Conservation (phyloP, 106 monocot species). For the Xerophyta viscosa region DNA sequence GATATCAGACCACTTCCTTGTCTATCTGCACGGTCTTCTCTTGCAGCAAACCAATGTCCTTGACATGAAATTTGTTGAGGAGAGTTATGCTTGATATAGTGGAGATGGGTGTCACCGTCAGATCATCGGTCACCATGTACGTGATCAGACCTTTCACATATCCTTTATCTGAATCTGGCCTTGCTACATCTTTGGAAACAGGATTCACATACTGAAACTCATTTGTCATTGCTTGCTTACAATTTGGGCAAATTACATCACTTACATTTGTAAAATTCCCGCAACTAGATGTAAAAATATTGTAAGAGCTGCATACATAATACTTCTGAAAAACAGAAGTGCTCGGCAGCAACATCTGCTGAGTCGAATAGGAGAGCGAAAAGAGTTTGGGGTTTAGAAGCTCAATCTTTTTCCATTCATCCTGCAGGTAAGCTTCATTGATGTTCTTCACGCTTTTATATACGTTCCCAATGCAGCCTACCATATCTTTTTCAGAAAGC, state of each 20-base stretch:
- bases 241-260: neutral
- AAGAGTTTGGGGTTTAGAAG: no score
- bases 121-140: slow-evolving; percentile 24
- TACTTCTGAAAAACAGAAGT: no score
- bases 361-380: no score
- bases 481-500: neutral
- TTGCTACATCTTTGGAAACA: no score
- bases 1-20: slow-evolving; percentile 13
- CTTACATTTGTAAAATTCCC: neutral
- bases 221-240: no score
- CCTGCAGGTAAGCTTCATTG: neutral
- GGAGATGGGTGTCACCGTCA: slow-evolving; percentile 26
- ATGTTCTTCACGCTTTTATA: neutral
- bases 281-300: no score
- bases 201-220: no score
- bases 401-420: neutral
- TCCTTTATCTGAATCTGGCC: no score
- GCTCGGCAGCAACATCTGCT: no score
- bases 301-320: no score
- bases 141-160: no score
- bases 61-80: slow-evolving; percentile 18
- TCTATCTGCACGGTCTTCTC: slow-evolving; percentile 15
- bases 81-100: slow-evolving; percentile 15
- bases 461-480: neutral
- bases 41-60: slow-evolving; percentile 9